A percentile compares a stretch with the other conserved stretches of the same genome.
These are phyloP conservation scores for Lolium multiflorum DNA, from an alignment of 176 grass and related monocot species.

Conservation along the genomic window DNA sequence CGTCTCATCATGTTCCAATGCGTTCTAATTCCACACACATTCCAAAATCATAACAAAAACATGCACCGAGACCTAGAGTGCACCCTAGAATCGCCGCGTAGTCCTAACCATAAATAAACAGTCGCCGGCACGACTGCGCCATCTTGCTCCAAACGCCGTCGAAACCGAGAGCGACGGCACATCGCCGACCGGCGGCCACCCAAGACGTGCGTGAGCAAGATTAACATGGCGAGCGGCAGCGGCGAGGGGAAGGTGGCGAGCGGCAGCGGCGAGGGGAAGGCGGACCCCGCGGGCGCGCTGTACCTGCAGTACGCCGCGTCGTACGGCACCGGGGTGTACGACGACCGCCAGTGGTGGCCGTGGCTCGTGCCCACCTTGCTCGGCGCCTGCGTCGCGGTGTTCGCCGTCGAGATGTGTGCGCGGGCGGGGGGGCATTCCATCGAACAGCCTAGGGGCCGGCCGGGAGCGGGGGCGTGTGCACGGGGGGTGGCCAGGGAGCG, in stretches of 20 bases:
- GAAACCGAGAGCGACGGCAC: background rate
- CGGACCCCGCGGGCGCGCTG: conserved; percentile 17
- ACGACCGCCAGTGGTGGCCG: conserved; percentile 66
- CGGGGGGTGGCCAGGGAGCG: too few species aligned
- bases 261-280: conserved; percentile 47
- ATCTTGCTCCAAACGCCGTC: background rate
- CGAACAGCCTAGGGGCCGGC: too few species aligned
- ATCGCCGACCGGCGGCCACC: background rate
- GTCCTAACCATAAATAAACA: background rate
- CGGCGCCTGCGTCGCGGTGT: conserved; percentile 67
- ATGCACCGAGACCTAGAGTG: too few species aligned
- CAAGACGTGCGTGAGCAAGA: background rate
- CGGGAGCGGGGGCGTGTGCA: too few species aligned
- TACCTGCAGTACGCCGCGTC: conserved; percentile 33
- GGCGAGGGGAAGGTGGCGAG: conserved; percentile 31
- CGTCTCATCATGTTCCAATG: too few species aligned
- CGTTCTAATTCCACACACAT: too few species aligned
- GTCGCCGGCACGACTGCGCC: conserved; percentile 7
- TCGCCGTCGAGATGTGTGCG: conserved; percentile 92
- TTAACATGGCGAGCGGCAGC: too few species aligned
- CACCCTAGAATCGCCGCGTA: background rate
- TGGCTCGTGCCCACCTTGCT: conserved; percentile 82
- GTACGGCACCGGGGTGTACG: conserved; percentile 41
- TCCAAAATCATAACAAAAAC: too few species aligned
- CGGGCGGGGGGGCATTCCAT: too few species aligned